Conservation (phyloP, 1,284 basidiomycete species). For the Malassezia brasiliensis region DNA sequence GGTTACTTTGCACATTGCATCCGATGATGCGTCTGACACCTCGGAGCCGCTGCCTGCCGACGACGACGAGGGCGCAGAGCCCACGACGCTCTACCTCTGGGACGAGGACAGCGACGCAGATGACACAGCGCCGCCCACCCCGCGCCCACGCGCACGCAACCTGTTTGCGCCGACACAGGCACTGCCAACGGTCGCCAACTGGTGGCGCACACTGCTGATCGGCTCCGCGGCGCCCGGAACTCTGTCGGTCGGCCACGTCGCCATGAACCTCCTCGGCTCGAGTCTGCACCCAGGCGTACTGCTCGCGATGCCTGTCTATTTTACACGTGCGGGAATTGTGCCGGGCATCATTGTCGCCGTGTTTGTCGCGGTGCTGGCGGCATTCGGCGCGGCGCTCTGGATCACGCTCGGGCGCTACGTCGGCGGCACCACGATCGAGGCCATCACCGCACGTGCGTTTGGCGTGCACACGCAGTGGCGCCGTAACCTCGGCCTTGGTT, state of each 20-base stretch:
- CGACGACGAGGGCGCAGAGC: background rate
- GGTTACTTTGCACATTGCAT: background rate
- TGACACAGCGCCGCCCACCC: background rate
- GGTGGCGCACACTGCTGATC: slow-evolving; percentile 28
- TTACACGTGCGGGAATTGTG: slow-evolving; percentile 28
- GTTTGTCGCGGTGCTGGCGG: slow-evolving; percentile 29
- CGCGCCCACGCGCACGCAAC: background rate
- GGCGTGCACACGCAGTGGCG: slow-evolving; percentile 42
- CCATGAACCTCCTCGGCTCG: slow-evolving; percentile 40
- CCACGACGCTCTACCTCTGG: slow-evolving; percentile 9
- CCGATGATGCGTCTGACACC: background rate
- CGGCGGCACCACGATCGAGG: slow-evolving; percentile 36
- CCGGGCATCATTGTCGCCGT: slow-evolving; percentile 28
- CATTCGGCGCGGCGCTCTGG: slow-evolving; percentile 44
- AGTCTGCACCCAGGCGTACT: slow-evolving; percentile 41
- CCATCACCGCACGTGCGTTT: slow-evolving; percentile 36
- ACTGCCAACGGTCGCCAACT: background rate
- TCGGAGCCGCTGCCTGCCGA: background rate
- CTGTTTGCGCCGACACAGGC: background rate
- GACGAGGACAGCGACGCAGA: slow-evolving; percentile 18
- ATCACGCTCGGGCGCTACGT: slow-evolving; percentile 43
- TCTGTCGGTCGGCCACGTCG: slow-evolving; percentile 35
- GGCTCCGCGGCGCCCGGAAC: slow-evolving; percentile 33
- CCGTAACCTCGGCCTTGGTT: slow-evolving; percentile 28
- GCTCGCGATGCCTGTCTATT: slow-evolving; percentile 42